Base-by-base conservation (phyloP, 1,139 yeast genomes). In the Pichia sp. region DNA sequence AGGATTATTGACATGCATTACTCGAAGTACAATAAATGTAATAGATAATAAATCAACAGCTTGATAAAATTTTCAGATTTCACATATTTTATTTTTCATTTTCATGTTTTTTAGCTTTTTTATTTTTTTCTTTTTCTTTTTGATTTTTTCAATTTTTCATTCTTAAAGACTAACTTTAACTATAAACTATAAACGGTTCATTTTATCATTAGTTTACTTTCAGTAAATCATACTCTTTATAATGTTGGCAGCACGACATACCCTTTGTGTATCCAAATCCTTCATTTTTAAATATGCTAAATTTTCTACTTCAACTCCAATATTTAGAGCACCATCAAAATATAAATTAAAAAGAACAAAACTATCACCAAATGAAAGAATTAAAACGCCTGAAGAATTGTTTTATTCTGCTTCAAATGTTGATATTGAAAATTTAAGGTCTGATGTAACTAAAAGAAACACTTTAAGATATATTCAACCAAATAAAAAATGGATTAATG, bases 351-450 rank as follows among this genome's bases (percentile, higher is more conserved):
- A 52, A 49, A 51, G 47, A 28, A 46, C 44, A 27, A 46, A 45
- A 42, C 30, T 42, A 49, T 36, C 39, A 7, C 30, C 47, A 22
- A 42, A 50, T 18, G 52, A 54, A 45, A 54, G 60, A 45, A 56
- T 64, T 41, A 60, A 59, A 60, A 66, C 69, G 1, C 69, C 69
- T 7, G 67, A 62, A 43, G 68, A 66, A 48, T 55, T 66, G 9
- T 50, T 64, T 8, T 44, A 53, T 34, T 57, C 58, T 38, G 63
- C 65, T 4, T 57, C 62, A 1, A 63, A 59, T 46, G 60, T 55
- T 5, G 67, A 64, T 44, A 53, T 66, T 19, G 57, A 61, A 27
- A 59, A 60, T 36, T 51, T 67, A n/a, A 56, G 54, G 33, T 51
- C 51, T 7, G 65, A 61, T 22, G 56, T 59, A 16, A 52, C 55